These are phyloP conservation scores for Pyrenophora tritici-repentis DNA, from an alignment of 2,329 filamentous ascomycete genomes.

Conservation along the genomic window DNA sequence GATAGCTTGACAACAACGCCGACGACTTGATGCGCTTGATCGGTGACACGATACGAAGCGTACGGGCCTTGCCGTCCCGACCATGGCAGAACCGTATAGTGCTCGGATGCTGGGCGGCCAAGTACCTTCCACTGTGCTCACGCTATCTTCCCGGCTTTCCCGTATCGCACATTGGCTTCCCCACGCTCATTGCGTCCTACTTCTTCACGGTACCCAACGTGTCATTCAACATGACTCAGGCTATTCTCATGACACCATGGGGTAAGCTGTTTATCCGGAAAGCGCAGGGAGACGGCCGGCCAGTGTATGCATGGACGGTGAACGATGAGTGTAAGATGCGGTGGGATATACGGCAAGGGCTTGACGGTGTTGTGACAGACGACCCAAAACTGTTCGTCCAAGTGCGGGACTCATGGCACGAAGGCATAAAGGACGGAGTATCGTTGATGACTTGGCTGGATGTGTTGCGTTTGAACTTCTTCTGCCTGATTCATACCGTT, in stretches of 20 bases:
- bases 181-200: constrained; percentile 68
- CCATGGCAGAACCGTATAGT: constrained; percentile 77
- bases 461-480: constrained; percentile 40
- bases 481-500: constrained; percentile 40
- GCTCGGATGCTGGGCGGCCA: constrained; percentile 81
- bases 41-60: constrained; percentile 65
- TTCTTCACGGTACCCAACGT: constrained; percentile 72
- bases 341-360: constrained; percentile 69
- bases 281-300: constrained; percentile 60
- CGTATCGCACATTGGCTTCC: constrained; percentile 71
- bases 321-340: constrained; percentile 80
- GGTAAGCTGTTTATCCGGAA: constrained; percentile 70
- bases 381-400: constrained; percentile 72
- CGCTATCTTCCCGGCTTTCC: constrained; percentile 66
- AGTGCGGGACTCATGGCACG: constrained; percentile 54
- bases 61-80: constrained; percentile 44
- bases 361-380: constrained; percentile 88
- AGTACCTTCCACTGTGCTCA: constrained; percentile 68
- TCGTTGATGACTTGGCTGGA: constrained; percentile 38
- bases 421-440: constrained; percentile 38
- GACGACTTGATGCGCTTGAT: constrained; percentile 73
- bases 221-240: constrained; percentile 78
- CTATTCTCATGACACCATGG: constrained; percentile 68
- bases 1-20: constrained; percentile 70
- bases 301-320: constrained; percentile 83